Conservation (phyloP, 352 stramenopile genomes). For the Hyaloperonospora arabidopsidis region DNA sequence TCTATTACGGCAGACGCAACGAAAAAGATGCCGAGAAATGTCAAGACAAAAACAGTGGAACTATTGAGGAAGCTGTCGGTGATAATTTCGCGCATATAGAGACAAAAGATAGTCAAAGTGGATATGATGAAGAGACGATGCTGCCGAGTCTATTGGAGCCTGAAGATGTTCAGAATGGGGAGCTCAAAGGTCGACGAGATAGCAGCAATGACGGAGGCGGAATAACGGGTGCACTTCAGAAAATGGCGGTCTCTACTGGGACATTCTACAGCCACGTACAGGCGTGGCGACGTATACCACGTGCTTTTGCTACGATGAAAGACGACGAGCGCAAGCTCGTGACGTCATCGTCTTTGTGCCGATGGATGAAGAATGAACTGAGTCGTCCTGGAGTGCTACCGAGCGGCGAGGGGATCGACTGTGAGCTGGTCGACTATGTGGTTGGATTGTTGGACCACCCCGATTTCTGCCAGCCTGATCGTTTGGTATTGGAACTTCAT, state of each 20-base stretch:
- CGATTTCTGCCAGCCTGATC: conserved; percentile 61
- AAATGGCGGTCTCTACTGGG: conserved; percentile 9
- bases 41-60: neutral
- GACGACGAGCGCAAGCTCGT: conserved; percentile 21
- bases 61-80: neutral
- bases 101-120: neutral
- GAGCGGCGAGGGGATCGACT: conserved; percentile 29
- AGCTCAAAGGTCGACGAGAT: conserved; percentile 13
- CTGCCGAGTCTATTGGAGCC: conserved; percentile 21
- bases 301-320: conserved; percentile 30
- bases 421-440: conserved; percentile 62
- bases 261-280: conserved; percentile 41
- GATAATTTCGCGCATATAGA: neutral
- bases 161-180: neutral
- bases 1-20: conserved; percentile 22
- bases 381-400: conserved; percentile 29
- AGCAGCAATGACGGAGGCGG: conserved; percentile 19
- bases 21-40: conserved; percentile 1
- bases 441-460: conserved; percentile 56
- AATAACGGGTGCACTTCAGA: conserved; percentile 1
- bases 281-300: conserved; percentile 44
- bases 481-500: conserved; percentile 51
- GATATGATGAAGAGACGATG: neutral
- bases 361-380: conserved; percentile 44
- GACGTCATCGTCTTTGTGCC: conserved; percentile 18